Conservation (phyloP, 139 green algal genomes). For the Mesotaenium endlicherianum region DNA sequence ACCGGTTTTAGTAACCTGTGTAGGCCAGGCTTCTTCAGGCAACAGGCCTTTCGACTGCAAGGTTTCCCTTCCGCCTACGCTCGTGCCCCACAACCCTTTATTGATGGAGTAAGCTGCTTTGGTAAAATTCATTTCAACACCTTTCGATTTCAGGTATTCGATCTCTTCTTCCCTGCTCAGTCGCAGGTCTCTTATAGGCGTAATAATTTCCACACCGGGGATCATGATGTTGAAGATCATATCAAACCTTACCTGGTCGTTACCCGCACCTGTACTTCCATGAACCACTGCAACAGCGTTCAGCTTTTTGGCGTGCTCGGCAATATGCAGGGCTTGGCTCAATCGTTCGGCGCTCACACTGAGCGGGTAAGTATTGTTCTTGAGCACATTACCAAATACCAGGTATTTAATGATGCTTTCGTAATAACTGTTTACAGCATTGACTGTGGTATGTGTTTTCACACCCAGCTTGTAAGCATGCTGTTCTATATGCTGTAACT, state of each 20-base stretch:
- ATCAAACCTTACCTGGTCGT: not conserved
- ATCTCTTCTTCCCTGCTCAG: not conserved
- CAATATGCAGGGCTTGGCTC: not conserved
- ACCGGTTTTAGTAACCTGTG: too few species aligned
- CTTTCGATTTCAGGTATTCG: not conserved
- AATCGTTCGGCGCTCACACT: not conserved
- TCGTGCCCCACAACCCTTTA: not conserved
- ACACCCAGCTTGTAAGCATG: not conserved
- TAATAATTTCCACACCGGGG: not conserved
- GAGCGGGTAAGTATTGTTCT: not conserved
- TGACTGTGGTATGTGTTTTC: not conserved
- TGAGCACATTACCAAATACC: not conserved
- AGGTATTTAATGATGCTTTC: not conserved
- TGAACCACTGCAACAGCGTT: not conserved
- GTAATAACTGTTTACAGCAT: not conserved
- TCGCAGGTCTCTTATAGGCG: not conserved
- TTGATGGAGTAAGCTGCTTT: not conserved
- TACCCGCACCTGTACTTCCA: not conserved
- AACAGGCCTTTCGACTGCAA: not conserved
- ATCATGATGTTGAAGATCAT: not conserved
- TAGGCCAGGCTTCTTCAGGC: not conserved
- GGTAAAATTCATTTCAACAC: not conserved
- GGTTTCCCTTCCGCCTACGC: not conserved
- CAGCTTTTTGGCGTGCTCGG: not conserved
- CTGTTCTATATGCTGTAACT: not conserved